Evolutionary conservation across 495 filamentous ascomycete genomes (phyloP).

Genomic region (Apodospora peruviana): DNA sequence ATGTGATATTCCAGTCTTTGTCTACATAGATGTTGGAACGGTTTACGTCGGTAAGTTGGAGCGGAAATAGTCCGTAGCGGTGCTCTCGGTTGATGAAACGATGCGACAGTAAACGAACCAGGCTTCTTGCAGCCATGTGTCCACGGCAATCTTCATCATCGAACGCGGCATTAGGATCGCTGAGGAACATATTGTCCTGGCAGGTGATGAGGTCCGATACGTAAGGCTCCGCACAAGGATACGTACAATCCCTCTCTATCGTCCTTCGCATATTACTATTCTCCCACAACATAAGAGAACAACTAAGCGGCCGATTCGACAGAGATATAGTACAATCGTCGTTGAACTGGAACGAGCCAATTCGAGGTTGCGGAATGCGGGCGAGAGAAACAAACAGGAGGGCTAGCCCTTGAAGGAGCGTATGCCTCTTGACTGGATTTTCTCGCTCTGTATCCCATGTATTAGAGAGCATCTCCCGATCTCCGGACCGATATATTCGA

Average conservation of each 20-base stretch:
- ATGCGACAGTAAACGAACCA: slow-evolving; percentile 22
- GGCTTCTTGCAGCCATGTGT: slow-evolving; percentile 22
- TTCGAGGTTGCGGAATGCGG: slow-evolving; percentile 22
- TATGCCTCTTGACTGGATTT: slow-evolving; percentile 15
- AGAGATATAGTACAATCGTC: slow-evolving; percentile 22
- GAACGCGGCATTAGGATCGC: slow-evolving; percentile 25
- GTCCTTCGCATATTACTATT: slow-evolving; percentile 27
- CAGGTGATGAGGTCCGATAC: slow-evolving; percentile 22
- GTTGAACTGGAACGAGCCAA: slow-evolving; percentile 31
- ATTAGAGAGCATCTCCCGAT: slow-evolving; percentile 32
- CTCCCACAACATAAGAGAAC: slow-evolving; percentile 23
- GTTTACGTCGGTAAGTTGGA: slow-evolving; percentile 20
- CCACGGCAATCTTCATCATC: slow-evolving; percentile 19
- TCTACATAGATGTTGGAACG: slow-evolving; percentile 34
- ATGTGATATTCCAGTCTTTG: slow-evolving; percentile 21
- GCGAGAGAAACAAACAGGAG: slow-evolving; percentile 28
- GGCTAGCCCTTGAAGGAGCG: slow-evolving; percentile 25
- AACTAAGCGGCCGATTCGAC: slow-evolving; percentile 28
- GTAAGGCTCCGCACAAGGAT: slow-evolving; percentile 20
- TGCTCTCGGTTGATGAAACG: slow-evolving; percentile 16
- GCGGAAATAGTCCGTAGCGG: slow-evolving; percentile 16
- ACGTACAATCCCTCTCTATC: slow-evolving; percentile 23
- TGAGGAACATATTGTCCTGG: slow-evolving; percentile 25
- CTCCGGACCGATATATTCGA: slow-evolving; percentile 14
- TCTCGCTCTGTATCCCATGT: slow-evolving; percentile 19